A percentile compares a stretch with the other conserved stretches of the same genome.
Conservation (phyloP, 2,329 filamentous ascomycete genomes). For the Grosmannia huntii region DNA sequence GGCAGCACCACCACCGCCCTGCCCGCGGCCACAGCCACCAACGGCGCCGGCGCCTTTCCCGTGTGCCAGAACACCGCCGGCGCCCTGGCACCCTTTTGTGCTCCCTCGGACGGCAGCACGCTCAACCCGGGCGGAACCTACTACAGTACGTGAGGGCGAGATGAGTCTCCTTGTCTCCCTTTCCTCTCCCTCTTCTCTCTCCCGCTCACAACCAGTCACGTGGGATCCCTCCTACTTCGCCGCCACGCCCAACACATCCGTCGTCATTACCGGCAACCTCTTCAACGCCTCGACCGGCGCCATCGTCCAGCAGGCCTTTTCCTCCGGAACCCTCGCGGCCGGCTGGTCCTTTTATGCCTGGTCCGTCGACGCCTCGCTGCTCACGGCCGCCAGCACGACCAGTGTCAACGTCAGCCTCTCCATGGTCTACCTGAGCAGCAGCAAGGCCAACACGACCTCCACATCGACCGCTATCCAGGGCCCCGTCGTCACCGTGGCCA, state of each 20-base stretch:
- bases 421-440: conserved; percentile 23
- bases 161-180: neutral
- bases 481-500: conserved; percentile 29
- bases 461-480: conserved; percentile 19
- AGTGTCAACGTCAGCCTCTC: conserved; percentile 35
- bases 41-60: conserved; percentile 34
- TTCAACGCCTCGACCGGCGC: conserved; percentile 24
- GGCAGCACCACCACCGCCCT: conserved; percentile 21
- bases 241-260: conserved; percentile 23
- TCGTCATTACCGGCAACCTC: conserved; percentile 24
- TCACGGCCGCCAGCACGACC: conserved; percentile 20
- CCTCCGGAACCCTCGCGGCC: conserved; percentile 22
- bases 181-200: neutral
- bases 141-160: conserved; percentile 28
- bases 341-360: conserved; percentile 36
- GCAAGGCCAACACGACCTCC: neutral
- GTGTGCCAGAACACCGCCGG: conserved; percentile 36
- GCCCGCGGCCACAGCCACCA: conserved; percentile 30
- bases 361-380: conserved; percentile 23
- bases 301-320: conserved; percentile 19
- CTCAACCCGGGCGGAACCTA: conserved; percentile 34
- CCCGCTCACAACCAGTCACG: conserved; percentile 28
- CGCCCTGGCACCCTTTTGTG: conserved; percentile 37
- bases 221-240: conserved; percentile 43
- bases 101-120: conserved; percentile 28